phyloP scores from a whole-genome alignment of 768 basidiomycete genomes.

The Pleurotus pulmonarius region DNA sequence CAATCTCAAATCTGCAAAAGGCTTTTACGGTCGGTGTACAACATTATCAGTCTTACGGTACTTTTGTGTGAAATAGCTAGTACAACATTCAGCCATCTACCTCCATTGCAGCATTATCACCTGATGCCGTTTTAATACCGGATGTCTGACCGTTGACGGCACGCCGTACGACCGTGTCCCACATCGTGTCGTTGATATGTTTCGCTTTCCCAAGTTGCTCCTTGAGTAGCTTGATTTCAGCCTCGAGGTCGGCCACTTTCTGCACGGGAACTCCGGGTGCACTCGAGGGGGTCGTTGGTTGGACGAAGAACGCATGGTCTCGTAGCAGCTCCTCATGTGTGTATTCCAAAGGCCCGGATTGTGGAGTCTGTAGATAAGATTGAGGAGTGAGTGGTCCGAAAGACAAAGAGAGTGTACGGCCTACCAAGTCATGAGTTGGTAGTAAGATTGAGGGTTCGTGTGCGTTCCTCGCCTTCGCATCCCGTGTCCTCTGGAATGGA shows the following conservation, averaged over 20 bases:
- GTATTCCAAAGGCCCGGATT: constrained; percentile 37
- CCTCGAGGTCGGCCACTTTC: constrained; percentile 65
- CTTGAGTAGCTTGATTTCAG: constrained; percentile 61
- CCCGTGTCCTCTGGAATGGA: constrained; percentile 72
- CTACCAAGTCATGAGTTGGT: constrained; percentile 42
- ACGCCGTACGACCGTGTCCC: constrained; percentile 78
- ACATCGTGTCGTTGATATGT: constrained; percentile 91
- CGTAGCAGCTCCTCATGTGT: constrained; percentile 50
- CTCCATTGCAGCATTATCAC: not conserved
- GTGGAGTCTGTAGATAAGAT: constrained; percentile 6
- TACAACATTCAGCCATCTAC: not conserved
- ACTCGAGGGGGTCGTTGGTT: constrained; percentile 31
- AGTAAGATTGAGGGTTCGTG: constrained; percentile 71
- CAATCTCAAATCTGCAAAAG: not conserved
- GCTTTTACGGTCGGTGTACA: not conserved
- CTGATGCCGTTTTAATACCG: not conserved
- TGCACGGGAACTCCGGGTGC: constrained; percentile 39
- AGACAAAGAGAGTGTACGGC: constrained; percentile 9
- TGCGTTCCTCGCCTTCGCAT: constrained; percentile 58
- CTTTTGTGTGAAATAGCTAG: too few species aligned
- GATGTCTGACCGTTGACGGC: constrained; percentile 19
- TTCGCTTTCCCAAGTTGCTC: constrained; percentile 81
- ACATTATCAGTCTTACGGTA: not conserved
- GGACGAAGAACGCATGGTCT: constrained; percentile 67
- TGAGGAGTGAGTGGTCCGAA: not conserved